phyloP scores from a whole-genome alignment of 2,329 filamentous ascomycete genomes.

The Ceratocystis cubensis region DNA sequence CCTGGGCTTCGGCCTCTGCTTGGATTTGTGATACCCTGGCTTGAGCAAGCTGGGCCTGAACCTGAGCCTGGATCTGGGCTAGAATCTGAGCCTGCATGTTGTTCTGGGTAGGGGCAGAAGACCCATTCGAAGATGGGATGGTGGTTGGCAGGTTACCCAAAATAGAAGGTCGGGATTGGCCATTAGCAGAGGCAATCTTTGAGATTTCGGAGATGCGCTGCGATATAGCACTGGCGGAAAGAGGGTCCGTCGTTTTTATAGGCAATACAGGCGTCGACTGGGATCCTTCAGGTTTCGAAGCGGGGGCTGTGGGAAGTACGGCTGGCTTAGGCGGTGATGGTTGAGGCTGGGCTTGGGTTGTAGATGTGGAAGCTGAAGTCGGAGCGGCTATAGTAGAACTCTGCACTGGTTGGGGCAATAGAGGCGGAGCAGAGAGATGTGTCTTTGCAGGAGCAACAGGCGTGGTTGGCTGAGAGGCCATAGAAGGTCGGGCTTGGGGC shows the following conservation, averaged over 20 bases:
- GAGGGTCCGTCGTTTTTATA: slow-evolving; percentile 11
- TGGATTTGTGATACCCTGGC: slow-evolving; percentile 14
- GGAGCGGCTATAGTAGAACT: background rate
- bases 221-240: slow-evolving; percentile 20
- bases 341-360: background rate
- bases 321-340: slow-evolving; percentile 5
- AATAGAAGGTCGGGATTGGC: slow-evolving; percentile 22
- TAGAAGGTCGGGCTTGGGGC: slow-evolving; percentile 3
- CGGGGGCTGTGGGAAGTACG: background rate
- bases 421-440: background rate
- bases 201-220: slow-evolving; percentile 17
- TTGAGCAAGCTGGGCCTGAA: slow-evolving; percentile 29
- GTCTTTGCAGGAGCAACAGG: background rate
- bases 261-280: background rate
- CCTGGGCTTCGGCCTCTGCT: slow-evolving; percentile 14
- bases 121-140: slow-evolving; percentile 6
- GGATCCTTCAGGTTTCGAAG: background rate
- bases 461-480: background rate
- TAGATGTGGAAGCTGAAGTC: background rate
- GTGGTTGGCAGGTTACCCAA: slow-evolving; percentile 19
- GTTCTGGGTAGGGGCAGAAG: slow-evolving; percentile 8
- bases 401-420: slow-evolving; percentile 9
- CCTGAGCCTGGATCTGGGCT: slow-evolving; percentile 25
- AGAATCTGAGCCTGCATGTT: slow-evolving; percentile 20
- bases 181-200: slow-evolving; percentile 23